Evolutionary conservation across 2,329 filamentous ascomycete species (phyloP).

Genomic region (Furcasterigmium sp.): DNA sequence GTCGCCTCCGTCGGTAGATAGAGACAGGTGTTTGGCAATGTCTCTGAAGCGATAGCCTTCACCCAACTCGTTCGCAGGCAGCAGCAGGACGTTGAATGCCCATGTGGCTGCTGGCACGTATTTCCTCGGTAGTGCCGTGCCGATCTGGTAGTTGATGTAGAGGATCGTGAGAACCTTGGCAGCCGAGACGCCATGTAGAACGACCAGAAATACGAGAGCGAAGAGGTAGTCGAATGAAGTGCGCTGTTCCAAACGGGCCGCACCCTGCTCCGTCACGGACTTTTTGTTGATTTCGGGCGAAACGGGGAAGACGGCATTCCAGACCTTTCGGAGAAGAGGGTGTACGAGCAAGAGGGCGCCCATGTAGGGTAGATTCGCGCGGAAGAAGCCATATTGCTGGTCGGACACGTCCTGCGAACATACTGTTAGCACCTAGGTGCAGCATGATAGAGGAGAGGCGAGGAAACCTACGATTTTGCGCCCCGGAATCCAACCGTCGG

Average conservation of each 20-base stretch:
- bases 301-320: constrained; percentile 51
- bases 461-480: constrained; percentile 68
- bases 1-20: constrained; percentile 28
- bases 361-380: constrained; percentile 80
- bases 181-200: constrained; percentile 79
- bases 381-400: constrained; percentile 78
- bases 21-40: constrained; percentile 49
- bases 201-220: constrained; percentile 70
- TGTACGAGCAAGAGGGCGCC: constrained; percentile 69
- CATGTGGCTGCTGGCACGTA: constrained; percentile 76
- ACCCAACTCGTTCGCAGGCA: constrained; percentile 87
- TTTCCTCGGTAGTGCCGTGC: constrained; percentile 62
- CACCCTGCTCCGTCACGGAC: constrained; percentile 35
- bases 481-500: constrained; percentile 85
- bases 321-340: constrained; percentile 69
- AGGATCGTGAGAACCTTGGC: constrained; percentile 79
- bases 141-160: constrained; percentile 75
- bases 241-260: constrained; percentile 61
- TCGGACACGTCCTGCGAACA: constrained; percentile 76
- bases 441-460: background rate
- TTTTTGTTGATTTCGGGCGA: constrained; percentile 17
- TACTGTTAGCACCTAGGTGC: background rate
- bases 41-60: constrained; percentile 68
- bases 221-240: constrained; percentile 80
- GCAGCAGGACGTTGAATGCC: constrained; percentile 77